Percentiles rank a stretch among this genome's conserved stretches.
phyloP scores from a whole-genome alignment of 2,329 filamentous ascomycete species.

The Fusarium transvaalense region DNA sequence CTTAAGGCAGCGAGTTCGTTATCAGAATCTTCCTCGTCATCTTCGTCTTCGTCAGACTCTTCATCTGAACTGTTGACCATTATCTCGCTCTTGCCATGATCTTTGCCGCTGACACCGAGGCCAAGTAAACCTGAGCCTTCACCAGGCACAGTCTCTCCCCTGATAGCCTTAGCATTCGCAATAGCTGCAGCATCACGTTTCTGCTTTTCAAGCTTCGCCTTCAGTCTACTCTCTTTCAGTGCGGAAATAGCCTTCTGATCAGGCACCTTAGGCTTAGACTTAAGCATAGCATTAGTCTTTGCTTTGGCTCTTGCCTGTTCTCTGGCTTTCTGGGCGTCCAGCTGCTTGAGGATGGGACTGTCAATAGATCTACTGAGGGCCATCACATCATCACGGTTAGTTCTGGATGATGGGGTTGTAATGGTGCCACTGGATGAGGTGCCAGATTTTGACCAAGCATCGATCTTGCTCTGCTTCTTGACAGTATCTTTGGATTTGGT shows the following conservation, averaged over 20 bases:
- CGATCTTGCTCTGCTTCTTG: constrained; percentile 71
- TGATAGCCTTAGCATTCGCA: constrained; percentile 70
- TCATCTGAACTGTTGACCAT: constrained; percentile 90
- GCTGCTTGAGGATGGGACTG: constrained; percentile 61
- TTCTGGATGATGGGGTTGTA: constrained; percentile 48
- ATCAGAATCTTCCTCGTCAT: constrained; percentile 66
- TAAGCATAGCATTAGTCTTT: constrained; percentile 49
- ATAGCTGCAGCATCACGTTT: constrained; percentile 79
- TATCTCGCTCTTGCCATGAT: constrained; percentile 85
- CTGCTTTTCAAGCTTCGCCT: constrained; percentile 79
- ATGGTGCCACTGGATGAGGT: constrained; percentile 44
- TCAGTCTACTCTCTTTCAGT: constrained; percentile 78
- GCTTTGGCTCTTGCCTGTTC: constrained; percentile 47
- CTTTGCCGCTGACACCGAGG: constrained; percentile 80
- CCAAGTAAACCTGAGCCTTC: constrained; percentile 83
- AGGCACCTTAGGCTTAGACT: constrained; percentile 50
- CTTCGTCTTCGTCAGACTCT: constrained; percentile 76
- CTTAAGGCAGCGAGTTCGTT: constrained; percentile 62
- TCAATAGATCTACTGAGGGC: constrained; percentile 62
- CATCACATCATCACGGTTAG: constrained; percentile 62
- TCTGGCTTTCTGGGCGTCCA: constrained; percentile 57
- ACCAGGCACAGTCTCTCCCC: constrained; percentile 62
- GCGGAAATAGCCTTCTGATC: constrained; percentile 56
- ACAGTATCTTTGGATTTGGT: constrained; percentile 51
- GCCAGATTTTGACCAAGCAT: constrained; percentile 70